A percentile compares a stretch with the other conserved stretches of the same genome.
Conservation (phyloP, 768 basidiomycete species). For the Ramaria rubella region DNA sequence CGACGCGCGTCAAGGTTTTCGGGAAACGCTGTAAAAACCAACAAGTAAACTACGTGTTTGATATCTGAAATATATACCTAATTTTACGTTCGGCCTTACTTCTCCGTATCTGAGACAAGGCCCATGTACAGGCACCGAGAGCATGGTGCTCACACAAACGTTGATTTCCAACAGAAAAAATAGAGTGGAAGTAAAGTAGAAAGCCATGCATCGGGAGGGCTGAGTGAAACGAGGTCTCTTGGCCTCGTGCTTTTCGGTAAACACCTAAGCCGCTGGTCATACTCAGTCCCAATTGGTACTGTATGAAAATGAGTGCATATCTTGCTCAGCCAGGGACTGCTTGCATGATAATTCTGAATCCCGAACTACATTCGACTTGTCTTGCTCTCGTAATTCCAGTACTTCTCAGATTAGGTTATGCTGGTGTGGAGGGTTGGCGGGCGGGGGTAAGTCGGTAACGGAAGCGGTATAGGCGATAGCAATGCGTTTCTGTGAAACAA, state of each 20-base stretch:
- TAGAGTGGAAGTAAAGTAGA: too few species aligned
- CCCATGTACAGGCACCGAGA: too few species aligned
- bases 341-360: slow-evolving; percentile 49
- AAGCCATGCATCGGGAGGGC: slow-evolving; percentile 45
- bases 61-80: too few species aligned
- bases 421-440: slow-evolving; percentile 27
- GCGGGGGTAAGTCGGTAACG: slow-evolving; percentile 18
- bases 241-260: slow-evolving; percentile 36
- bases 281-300: neutral
- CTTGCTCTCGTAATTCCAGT: slow-evolving; percentile 60
- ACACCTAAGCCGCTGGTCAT: slow-evolving; percentile 44
- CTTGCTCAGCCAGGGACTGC: slow-evolving; percentile 60
- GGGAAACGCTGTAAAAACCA: too few species aligned
- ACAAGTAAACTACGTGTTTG: too few species aligned
- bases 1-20: too few species aligned
- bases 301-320: slow-evolving; percentile 21
- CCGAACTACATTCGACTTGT: slow-evolving; percentile 34
- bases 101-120: too few species aligned
- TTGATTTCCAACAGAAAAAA: too few species aligned
- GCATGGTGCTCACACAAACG: too few species aligned
- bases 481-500: slow-evolving; percentile 45
- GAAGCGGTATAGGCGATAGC: slow-evolving; percentile 56
- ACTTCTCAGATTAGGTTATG: too few species aligned
- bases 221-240: slow-evolving; percentile 47
- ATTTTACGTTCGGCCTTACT: too few species aligned